Percentiles rank a stretch among this genome's conserved stretches.
Evolutionary conservation across 306 rosid species (phyloP).

Genomic region (Lablab purpureus): DNA sequence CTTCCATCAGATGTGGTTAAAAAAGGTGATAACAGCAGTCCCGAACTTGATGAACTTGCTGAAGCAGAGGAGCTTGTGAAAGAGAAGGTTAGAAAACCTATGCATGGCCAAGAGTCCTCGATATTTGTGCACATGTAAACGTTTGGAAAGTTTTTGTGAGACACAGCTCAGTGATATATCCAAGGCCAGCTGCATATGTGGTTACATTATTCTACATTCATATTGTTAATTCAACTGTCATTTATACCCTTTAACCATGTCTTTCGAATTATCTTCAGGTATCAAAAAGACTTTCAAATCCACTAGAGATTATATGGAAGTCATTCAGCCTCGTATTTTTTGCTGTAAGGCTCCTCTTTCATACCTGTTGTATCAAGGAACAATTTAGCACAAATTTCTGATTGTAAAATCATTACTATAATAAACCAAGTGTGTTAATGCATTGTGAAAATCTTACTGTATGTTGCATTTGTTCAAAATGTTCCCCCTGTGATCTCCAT

Average conservation of each 20-base stretch:
- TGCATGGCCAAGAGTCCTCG: not conserved
- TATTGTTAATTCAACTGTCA: slow-evolving; percentile 27
- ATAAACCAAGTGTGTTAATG: not conserved
- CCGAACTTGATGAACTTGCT: slow-evolving; percentile 82
- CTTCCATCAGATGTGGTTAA: slow-evolving; percentile 71
- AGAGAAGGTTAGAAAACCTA: slow-evolving; percentile 72
- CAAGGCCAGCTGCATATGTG: slow-evolving; percentile 17
- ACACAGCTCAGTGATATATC: slow-evolving; percentile 3
- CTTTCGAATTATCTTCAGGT: slow-evolving; percentile 53
- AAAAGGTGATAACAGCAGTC: slow-evolving; percentile 61
- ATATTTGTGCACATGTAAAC: not conserved
- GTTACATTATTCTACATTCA: slow-evolving; percentile 37
- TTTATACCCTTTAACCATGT: slow-evolving; percentile 19
- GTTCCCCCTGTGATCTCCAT: not conserved
- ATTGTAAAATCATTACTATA: slow-evolving; percentile 29
- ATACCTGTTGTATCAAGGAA: slow-evolving; percentile 18
- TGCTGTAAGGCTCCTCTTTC: slow-evolving; percentile 71
- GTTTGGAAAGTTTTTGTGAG: slow-evolving; percentile 13
- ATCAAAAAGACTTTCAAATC: slow-evolving; percentile 78
- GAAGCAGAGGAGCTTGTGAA: slow-evolving; percentile 98
- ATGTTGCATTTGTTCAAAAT: slow-evolving; percentile 25
- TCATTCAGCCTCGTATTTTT: slow-evolving; percentile 95
- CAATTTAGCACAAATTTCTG: slow-evolving; percentile 20
- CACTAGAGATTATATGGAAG: slow-evolving; percentile 88
- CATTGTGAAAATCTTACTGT: slow-evolving; percentile 37